These are phyloP conservation scores for Trichoderma asperelloides DNA, from an alignment of 495 filamentous ascomycete species.

Conservation along the genomic window DNA sequence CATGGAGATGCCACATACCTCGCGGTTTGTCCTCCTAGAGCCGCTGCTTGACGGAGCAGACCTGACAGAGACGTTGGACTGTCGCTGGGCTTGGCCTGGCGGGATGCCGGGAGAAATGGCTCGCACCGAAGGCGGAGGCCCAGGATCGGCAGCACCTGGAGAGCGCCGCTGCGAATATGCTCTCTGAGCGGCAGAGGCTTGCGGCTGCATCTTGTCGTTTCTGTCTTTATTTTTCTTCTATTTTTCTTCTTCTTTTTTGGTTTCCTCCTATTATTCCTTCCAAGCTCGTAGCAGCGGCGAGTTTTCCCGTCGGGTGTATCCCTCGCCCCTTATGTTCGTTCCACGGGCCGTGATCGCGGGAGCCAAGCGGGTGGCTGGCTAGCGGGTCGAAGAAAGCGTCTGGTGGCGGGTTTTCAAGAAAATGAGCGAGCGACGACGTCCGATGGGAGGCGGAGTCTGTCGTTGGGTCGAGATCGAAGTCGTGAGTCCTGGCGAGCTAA, in stretches of 20 bases:
- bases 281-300: background rate
- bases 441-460: background rate
- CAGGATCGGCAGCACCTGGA: constrained; percentile 27
- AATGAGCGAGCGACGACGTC: background rate
- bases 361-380: background rate
- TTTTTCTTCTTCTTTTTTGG: background rate
- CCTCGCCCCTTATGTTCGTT: background rate
- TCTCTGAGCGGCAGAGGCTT: background rate
- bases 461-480: background rate
- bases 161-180: constrained; percentile 26
- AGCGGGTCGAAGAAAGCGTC: constrained; percentile 1
- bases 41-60: constrained; percentile 17
- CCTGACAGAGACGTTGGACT: constrained; percentile 27
- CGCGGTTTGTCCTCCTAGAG: constrained; percentile 26
- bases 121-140: constrained; percentile 47
- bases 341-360: background rate
- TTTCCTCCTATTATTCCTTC: background rate
- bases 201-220: background rate
- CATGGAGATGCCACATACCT: constrained; percentile 25
- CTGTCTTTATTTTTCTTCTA: background rate
- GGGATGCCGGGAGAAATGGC: constrained; percentile 49
- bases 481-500: background rate
- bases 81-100: constrained; percentile 39
- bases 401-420: background rate
- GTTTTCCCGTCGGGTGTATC: background rate